phyloP scores from a whole-genome alignment of 208 protist genomes.

The Trypanosoma cruzi region DNA sequence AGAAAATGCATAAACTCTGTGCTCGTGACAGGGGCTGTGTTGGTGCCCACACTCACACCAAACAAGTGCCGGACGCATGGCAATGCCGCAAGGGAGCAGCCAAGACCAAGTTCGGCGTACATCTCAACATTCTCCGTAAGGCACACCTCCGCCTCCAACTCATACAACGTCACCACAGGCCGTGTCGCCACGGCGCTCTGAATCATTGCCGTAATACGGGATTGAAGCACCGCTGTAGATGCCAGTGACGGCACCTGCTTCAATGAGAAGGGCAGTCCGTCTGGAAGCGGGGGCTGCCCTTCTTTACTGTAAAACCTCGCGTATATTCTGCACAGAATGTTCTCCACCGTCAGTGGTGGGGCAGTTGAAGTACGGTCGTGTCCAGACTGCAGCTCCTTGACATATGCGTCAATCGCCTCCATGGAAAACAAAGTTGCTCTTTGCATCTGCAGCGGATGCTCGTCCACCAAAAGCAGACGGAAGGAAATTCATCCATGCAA shows the following conservation, averaged over 20 bases:
- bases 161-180: slow-evolving; percentile 78
- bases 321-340: slow-evolving; percentile 26
- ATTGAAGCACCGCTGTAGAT: slow-evolving; percentile 46
- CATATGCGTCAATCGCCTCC: slow-evolving; percentile 29
- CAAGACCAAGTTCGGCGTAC: slow-evolving; percentile 71
- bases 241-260: slow-evolving; percentile 54
- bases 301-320: slow-evolving; percentile 22
- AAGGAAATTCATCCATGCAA: neutral
- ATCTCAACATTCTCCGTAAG: slow-evolving; percentile 41
- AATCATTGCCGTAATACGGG: slow-evolving; percentile 51
- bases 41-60: slow-evolving; percentile 29
- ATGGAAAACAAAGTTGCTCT: neutral
- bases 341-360: slow-evolving; percentile 30
- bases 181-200: slow-evolving; percentile 61
- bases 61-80: slow-evolving; percentile 80
- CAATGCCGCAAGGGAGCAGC: slow-evolving; percentile 44
- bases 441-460: neutral
- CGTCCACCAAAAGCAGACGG: neutral
- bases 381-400: slow-evolving; percentile 24
- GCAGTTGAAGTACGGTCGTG: slow-evolving; percentile 2
- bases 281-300: slow-evolving; percentile 29
- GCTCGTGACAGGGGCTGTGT: slow-evolving; percentile 52
- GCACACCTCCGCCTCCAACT: slow-evolving; percentile 75
- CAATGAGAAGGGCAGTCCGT: slow-evolving; percentile 57
- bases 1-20: slow-evolving; percentile 64